Base-by-base conservation (phyloP, 1,284 basidiomycete species). In the Ceratobasidium sp. region DNA sequence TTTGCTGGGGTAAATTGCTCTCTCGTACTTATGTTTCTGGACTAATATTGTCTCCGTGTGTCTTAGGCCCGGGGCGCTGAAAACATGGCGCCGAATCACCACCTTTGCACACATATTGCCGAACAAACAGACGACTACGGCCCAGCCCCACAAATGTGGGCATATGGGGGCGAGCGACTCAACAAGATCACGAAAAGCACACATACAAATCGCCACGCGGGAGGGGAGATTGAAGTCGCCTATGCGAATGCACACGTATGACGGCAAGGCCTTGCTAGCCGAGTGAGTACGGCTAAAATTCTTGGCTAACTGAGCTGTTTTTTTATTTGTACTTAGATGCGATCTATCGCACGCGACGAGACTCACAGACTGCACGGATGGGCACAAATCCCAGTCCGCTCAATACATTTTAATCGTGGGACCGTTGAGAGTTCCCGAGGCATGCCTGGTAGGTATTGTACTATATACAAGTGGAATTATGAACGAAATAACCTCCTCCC, bases 41-140 rank as follows among this genome's bases (percentile, higher is more conserved):
- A 38, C 11, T 38, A 38, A 38, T 12, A 12, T 12, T 2, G 11
- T 9, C 9, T 8, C 9, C 11, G 8, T 38, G 36, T 38, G 8
- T 9, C 36, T 21, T 40, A 60, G 58, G 33, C n/a, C 30, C 59
- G 59, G 21, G 59, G 59, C 40, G 9, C 23, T 61, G 59, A 61
- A 30, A 61, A 61, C 40, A 61, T 61, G 59, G 59, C 59, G n/a
- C 59, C 59, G 18, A 61, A 61, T 21, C 59, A 61, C 18, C 59
- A 61, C 59, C 8, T 44, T 3, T 40, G 18, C 21, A 42, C 23
- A 4, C 59, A 61, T 38, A 61, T 44, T 4, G 6, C 59, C 8
- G 40, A 61, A 11, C 59, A 61, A 61, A 25, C 23, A 21, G 33
- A 61, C 4, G 59, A 61, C 7, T 61, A 23, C 36, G 59, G 59